These are phyloP conservation scores for Magnaporthiopsis rhizophila DNA, from an alignment of 2,329 filamentous ascomycete genomes.

Conservation along the genomic window DNA sequence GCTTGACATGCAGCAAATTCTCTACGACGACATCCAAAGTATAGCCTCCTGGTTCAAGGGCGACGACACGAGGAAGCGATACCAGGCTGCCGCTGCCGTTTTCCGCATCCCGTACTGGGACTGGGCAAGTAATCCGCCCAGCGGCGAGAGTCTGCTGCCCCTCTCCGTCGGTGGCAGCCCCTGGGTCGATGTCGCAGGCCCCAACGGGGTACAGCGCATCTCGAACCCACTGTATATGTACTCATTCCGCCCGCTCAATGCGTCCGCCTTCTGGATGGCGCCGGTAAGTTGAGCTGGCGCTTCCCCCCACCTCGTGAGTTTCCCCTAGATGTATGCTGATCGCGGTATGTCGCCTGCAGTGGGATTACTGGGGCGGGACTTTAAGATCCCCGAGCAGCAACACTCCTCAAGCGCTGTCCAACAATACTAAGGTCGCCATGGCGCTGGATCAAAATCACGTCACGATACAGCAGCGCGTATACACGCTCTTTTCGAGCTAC, in stretches of 20 bases:
- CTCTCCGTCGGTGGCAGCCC: constrained; percentile 36
- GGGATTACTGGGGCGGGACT: constrained; percentile 52
- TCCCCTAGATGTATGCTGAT: not conserved
- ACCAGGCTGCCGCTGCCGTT: constrained; percentile 39
- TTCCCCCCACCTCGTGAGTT: too few relatives aligned
- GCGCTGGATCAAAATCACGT: constrained; percentile 44
- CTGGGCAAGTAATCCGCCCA: constrained; percentile 43
- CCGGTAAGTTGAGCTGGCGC: constrained; percentile 40
- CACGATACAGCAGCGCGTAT: constrained; percentile 54
- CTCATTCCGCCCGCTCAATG: constrained; percentile 50
- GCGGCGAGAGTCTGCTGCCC: constrained; percentile 39
- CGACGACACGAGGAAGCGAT: constrained; percentile 31
- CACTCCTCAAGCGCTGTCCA: constrained; percentile 39
- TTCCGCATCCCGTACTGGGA: constrained; percentile 55
- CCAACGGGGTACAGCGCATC: constrained; percentile 46
- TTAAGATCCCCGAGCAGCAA: constrained; percentile 43
- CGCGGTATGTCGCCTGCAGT: constrained; percentile 27
- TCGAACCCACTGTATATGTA: constrained; percentile 56
- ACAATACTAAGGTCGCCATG: constrained; percentile 47
- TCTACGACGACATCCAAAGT: constrained; percentile 25
- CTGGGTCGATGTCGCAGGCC: constrained; percentile 42
- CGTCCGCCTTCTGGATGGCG: constrained; percentile 44
- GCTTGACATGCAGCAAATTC: constrained; percentile 26
- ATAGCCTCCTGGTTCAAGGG: constrained; percentile 42
- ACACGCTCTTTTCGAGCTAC: constrained; percentile 60